A percentile compares a stretch with the other conserved stretches of the same genome.
Evolutionary conservation across 2,329 filamentous ascomycete genomes (phyloP).

Genomic region (Colletotrichum neosansevieriae): DNA sequence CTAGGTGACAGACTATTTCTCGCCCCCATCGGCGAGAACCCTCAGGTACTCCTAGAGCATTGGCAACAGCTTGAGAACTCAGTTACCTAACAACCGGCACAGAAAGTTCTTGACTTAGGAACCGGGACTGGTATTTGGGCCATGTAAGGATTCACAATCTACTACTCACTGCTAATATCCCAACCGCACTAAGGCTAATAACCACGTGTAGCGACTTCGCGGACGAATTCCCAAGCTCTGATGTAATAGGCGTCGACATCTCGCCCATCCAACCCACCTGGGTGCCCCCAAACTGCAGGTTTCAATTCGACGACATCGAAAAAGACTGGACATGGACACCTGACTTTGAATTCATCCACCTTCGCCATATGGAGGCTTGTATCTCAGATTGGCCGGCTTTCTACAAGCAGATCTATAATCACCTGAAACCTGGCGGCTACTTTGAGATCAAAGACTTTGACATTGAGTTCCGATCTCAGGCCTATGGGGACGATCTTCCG

Average conservation of each 20-base stretch:
- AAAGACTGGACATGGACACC: slow-evolving; percentile 59
- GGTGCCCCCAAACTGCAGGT: slow-evolving; percentile 66
- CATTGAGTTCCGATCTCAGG: slow-evolving; percentile 22
- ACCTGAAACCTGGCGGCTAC: slow-evolving; percentile 62
- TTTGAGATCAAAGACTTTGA: slow-evolving; percentile 50
- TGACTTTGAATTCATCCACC: slow-evolving; percentile 70
- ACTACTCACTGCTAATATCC: too few relatives aligned
- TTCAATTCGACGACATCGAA: slow-evolving; percentile 72
- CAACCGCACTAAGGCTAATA: background rate
- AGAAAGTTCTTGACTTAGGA: slow-evolving; percentile 24
- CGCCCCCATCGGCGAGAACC: slow-evolving; percentile 1
- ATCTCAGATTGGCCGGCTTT: slow-evolving; percentile 65
- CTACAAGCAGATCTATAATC: slow-evolving; percentile 59
- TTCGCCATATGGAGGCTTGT: slow-evolving; percentile 63
- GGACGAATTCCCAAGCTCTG: slow-evolving; percentile 56
- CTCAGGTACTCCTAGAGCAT: background rate
- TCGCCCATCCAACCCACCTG: slow-evolving; percentile 67
- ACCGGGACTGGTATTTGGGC: slow-evolving; percentile 30
- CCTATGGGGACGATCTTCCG: slow-evolving; percentile 41
- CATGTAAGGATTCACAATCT: background rate
- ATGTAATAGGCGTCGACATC: slow-evolving; percentile 65
- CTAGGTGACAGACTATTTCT: slow-evolving; percentile 30
- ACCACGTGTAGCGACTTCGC: slow-evolving; percentile 57
- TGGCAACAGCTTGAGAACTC: background rate
- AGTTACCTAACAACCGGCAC: background rate